phyloP scores from a whole-genome alignment of 352 stramenopile species.

The Aphanomyces invadans region DNA sequence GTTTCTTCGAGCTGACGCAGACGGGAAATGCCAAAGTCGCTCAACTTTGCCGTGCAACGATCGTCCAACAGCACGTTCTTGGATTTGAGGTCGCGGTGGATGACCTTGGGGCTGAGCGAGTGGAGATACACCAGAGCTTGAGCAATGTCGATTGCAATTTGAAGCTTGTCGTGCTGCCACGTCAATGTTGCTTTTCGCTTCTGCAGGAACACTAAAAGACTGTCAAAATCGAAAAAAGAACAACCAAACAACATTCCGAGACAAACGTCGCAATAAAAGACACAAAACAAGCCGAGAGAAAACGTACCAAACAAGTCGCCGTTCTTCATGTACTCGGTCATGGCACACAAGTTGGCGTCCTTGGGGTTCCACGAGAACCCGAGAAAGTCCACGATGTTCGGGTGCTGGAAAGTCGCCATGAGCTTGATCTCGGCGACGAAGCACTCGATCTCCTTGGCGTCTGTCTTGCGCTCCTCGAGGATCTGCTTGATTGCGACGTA shows the following conservation, averaged over 20 bases:
- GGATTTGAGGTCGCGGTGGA: conserved; percentile 72
- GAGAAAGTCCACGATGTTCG: conserved; percentile 77
- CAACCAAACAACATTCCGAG: neutral
- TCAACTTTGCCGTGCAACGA: conserved; percentile 64
- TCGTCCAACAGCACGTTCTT: conserved; percentile 69
- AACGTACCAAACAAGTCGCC: conserved; percentile 51
- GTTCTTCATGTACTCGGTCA: conserved; percentile 81
- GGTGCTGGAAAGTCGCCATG: conserved; percentile 72
- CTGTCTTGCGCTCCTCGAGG: conserved; percentile 70
- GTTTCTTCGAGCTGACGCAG: conserved; percentile 58
- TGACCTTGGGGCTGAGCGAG: conserved; percentile 64
- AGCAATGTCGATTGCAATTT: conserved; percentile 69
- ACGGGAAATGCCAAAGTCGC: conserved; percentile 73
- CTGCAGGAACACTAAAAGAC: conserved; percentile 49
- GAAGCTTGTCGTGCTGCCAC: conserved; percentile 73
- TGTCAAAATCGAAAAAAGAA: neutral
- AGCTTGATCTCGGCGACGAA: conserved; percentile 81
- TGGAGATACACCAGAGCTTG: conserved; percentile 72
- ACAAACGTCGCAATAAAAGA: neutral
- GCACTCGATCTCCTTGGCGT: conserved; percentile 78
- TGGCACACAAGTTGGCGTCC: conserved; percentile 58
- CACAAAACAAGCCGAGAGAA: neutral
- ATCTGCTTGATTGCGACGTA: conserved; percentile 58
- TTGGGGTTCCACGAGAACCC: conserved; percentile 65
- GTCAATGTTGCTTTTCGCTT: conserved; percentile 69